These are phyloP conservation scores for Metschnikowia sp. DNA, from an alignment of 805 yeast species.

Conservation along the genomic window DNA sequence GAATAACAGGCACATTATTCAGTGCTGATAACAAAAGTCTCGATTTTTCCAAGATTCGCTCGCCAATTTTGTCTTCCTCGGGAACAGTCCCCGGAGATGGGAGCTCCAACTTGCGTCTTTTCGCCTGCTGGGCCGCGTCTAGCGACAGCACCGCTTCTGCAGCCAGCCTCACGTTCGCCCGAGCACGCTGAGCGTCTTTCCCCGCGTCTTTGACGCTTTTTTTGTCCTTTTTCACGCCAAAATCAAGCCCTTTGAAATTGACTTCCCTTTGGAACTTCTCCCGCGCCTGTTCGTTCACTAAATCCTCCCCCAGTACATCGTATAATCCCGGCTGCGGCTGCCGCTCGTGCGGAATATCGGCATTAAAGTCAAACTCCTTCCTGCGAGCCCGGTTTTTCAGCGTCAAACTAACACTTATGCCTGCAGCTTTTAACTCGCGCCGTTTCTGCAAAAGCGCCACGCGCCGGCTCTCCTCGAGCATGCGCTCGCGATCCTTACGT, in stretches of 20 bases:
- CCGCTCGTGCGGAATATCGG: constrained; percentile 77
- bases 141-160: constrained; percentile 21
- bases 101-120: constrained; percentile 26
- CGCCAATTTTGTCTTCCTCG: constrained; percentile 26
- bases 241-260: constrained; percentile 43
- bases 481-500: constrained; percentile 79
- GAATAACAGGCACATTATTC: not conserved
- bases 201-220: constrained; percentile 21
- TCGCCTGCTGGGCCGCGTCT: constrained; percentile 21
- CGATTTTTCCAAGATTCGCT: constrained; percentile 30
- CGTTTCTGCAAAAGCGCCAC: constrained; percentile 75
- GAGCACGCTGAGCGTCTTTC: constrained; percentile 18
- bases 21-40: constrained; percentile 27
- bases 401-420: constrained; percentile 52
- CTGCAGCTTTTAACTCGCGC: constrained; percentile 79
- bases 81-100: constrained; percentile 21
- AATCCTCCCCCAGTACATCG: constrained; percentile 61
- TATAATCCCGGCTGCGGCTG: constrained; percentile 65
- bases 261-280: constrained; percentile 44
- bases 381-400: constrained; percentile 51
- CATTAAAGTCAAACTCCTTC: constrained; percentile 75
- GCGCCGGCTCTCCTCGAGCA: constrained; percentile 73
- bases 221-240: constrained; percentile 28
- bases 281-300: constrained; percentile 35
- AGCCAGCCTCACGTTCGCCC: constrained; percentile 19